Evolutionary conservation across 371 early-diverging fungal genomes (phyloP).

Genomic region (Chytridium lagenaria): DNA sequence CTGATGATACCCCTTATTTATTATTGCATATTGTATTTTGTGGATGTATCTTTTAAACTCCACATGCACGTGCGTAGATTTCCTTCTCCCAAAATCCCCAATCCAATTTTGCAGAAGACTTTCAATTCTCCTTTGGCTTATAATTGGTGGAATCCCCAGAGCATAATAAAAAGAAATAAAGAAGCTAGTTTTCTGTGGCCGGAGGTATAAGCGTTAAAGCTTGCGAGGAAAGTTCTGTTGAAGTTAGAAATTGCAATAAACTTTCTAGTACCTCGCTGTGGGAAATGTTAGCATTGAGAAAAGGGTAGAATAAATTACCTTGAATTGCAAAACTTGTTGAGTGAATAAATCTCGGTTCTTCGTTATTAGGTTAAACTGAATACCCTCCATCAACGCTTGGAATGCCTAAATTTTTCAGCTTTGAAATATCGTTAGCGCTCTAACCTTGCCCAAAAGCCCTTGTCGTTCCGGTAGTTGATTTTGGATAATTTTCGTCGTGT

Average conservation of each 20-base stretch:
- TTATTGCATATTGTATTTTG: too few species aligned
- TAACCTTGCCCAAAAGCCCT: constrained; percentile 68
- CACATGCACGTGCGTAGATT: too few species aligned
- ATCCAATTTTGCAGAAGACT: neutral
- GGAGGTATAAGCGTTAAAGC: constrained; percentile 6
- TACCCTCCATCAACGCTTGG: constrained; percentile 68
- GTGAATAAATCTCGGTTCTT: constrained; percentile 83
- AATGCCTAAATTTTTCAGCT: constrained; percentile 47
- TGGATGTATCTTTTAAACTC: too few species aligned
- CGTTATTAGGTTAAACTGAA: constrained; percentile 66
- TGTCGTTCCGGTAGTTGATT: constrained; percentile 76
- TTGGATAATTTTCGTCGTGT: constrained; percentile 68
- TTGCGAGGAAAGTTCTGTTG: constrained; percentile 3
- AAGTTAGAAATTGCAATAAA: neutral
- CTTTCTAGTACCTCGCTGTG: neutral
- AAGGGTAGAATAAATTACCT: constrained; percentile 11
- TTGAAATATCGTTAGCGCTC: neutral
- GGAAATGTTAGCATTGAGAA: neutral
- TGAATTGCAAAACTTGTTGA: constrained; percentile 72
- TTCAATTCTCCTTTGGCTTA: too few species aligned
- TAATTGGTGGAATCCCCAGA: neutral
- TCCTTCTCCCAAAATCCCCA: too few species aligned
- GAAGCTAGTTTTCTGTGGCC: neutral
- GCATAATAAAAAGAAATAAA: too few species aligned
- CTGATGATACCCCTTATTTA: too few species aligned